These are phyloP conservation scores for Phylloporus scabripes DNA, from an alignment of 768 basidiomycete genomes.

Conservation along the genomic window DNA sequence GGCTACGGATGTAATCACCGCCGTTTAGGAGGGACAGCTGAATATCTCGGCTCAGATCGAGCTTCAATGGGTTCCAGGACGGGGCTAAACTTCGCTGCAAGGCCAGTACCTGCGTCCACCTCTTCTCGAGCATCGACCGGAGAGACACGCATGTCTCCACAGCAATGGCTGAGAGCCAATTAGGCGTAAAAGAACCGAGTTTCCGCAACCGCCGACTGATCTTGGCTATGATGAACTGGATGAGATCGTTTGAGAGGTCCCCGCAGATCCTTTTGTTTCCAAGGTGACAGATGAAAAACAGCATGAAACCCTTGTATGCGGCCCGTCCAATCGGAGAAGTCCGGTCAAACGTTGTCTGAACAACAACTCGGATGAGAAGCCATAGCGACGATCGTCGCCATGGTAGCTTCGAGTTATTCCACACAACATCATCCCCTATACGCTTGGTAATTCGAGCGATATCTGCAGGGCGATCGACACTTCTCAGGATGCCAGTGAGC, in stretches of 20 bases:
- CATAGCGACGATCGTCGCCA: constrained; percentile 36
- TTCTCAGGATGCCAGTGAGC: constrained; percentile 40
- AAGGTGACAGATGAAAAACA: constrained; percentile 33
- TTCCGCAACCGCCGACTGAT: constrained; percentile 23
- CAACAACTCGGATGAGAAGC: constrained; percentile 30
- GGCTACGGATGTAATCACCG: constrained; percentile 22
- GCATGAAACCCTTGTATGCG: constrained; percentile 46
- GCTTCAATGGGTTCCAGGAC: constrained; percentile 25
- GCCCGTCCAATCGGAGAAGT: constrained; percentile 3
- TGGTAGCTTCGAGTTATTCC: constrained; percentile 17
- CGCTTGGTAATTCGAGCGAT: constrained; percentile 29
- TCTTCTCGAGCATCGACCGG: constrained; percentile 20
- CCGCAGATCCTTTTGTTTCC: constrained; percentile 16
- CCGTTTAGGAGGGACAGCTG: constrained; percentile 30
- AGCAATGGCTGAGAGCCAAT: constrained; percentile 35
- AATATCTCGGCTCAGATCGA: constrained; percentile 29
- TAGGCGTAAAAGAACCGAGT: constrained; percentile 19
- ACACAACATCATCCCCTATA: constrained; percentile 29
- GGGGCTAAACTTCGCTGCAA: constrained; percentile 21
- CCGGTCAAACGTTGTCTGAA: constrained; percentile 30
- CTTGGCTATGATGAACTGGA: constrained; percentile 28
- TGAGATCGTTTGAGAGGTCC: constrained; percentile 21
- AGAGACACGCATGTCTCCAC: constrained; percentile 28
- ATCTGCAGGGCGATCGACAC: constrained; percentile 20
- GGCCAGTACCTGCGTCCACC: constrained; percentile 32